Evolutionary conservation across 2,329 filamentous ascomycete genomes (phyloP), one percentile per base, ranked within the genome.

Genomic region (Lachnellula occidentalis): DNA sequence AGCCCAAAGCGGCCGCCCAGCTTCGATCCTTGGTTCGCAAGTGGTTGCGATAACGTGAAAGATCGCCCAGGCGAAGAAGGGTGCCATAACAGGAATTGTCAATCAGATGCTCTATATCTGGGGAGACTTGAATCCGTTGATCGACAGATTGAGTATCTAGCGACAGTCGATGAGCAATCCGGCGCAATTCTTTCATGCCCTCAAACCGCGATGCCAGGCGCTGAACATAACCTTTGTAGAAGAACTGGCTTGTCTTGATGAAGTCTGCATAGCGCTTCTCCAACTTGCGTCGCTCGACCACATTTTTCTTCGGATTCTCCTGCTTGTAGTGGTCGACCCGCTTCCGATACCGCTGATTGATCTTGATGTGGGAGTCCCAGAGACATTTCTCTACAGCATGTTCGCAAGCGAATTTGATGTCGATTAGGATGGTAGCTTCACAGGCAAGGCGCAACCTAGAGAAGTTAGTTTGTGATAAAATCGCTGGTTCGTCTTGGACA

Each of bases 211-310:
- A 77, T 51, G 87, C 85, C 22, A 96, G 77, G 54, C 86, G 83
- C 70, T 92, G 85, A 52, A 96, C 87, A 66, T 90, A 94, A 61
- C 84, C 85, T 66, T 88, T 84, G 76, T 97, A 97, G 71, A 95
- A 96, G 65, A 84, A 83, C 71, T 94, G 89, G 61, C 90, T 88
- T 46, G 86, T 86, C 72, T 92, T 95, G 63, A 97, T 83, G 70
- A 95, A 97, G 62, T 83, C 82, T 54, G 86, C 77, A 70, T 95
- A 97, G 60, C 86, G 79, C 72, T 88, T 92, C 69, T 89, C 86
- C 49, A 92, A 76, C 71, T 91, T 94, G 59, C 92, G 83, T 65
- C 83, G 83, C 71, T 83, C 78, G 12, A 87, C 82, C 5, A 76
- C 75, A 57, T 80, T 75, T 52, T 76, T 76, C 56, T 62, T 68